These are phyloP conservation scores for Aquilaria malaccensis DNA, from an alignment of 345 rosid genomes.

Conservation along the genomic window DNA sequence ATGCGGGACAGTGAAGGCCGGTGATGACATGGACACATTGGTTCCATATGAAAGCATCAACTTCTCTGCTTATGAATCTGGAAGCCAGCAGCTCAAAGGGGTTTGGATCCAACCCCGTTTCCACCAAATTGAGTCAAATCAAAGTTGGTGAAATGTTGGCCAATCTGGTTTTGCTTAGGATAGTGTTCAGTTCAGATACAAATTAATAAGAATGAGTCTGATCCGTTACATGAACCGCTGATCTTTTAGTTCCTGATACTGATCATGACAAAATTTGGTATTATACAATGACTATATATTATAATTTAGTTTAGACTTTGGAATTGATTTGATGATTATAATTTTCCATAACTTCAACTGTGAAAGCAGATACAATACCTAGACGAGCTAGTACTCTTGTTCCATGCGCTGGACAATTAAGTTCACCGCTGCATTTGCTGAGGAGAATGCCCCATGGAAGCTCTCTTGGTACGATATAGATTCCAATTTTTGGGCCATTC, in stretches of 20 bases:
- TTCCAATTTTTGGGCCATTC: constrained; percentile 63
- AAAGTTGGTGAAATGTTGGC: constrained; percentile 9
- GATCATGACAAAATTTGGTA: too few species aligned
- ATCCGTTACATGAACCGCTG: too few species aligned
- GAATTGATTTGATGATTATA: too few species aligned
- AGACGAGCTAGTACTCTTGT: constrained; percentile 7
- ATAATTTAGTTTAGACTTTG: too few species aligned
- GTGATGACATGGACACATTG: neutral
- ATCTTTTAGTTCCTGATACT: too few species aligned
- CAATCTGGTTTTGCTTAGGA: too few species aligned
- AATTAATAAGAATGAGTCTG: too few species aligned
- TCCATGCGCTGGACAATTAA: constrained; percentile 58
- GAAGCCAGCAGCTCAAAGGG: constrained; percentile 9
- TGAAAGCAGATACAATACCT: too few species aligned
- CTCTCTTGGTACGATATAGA: constrained; percentile 76
- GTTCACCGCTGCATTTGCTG: constrained; percentile 70
- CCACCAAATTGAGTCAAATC: constrained; percentile 6
- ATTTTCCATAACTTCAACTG: too few species aligned
- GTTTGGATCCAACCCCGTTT: constrained; percentile 28
- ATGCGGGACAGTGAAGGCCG: neutral
- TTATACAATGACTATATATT: too few species aligned
- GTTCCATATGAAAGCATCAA: constrained; percentile 5
- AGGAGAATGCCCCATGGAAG: constrained; percentile 90
- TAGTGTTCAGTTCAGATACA: too few species aligned
- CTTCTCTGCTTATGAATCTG: neutral